Base-by-base conservation (phyloP, 805 yeast genomes). In the Barnettozyma siamensis region DNA sequence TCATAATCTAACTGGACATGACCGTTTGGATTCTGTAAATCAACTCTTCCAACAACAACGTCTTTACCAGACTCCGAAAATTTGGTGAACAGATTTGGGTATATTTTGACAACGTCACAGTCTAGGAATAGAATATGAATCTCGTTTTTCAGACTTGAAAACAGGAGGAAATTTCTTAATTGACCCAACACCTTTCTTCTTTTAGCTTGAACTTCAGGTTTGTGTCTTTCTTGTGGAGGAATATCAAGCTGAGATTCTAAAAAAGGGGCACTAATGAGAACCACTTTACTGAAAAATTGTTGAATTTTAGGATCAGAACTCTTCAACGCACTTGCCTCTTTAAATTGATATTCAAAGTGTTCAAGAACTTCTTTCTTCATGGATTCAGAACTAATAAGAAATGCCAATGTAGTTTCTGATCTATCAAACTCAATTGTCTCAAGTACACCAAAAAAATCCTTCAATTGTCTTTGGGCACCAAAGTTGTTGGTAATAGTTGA, bases 381-480 rank as follows among this genome's bases (percentile, higher is more conserved):
- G 11, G 40, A 44, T 9, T 35, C 23, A 5, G 29, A 12, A 15
- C 33, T 31, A 31, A 51, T 38, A 5, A 57, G 35, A 8, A 51
- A 48, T 7, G 50, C 55, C 23, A 55, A 33, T 29, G 58, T 54
- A 24, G 47, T 38, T 45, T 38, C 55, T 38, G 53, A 21, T n/a
- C 44, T 45, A 6, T 46, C 48, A 24, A 56, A 56, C 3, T 61
- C 55, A 16, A 69, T 49, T 3, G 57, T 23, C 7, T 43, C 37
- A 18, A 70, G 41, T 1, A 65, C 57, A 3, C 53, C 40, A 36
- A 69, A 50, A 35, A 66, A 64, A 41, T 66, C 67, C 1, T 18
- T 23, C 16, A 31, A 11, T 16, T 17, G 9, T 31, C 33, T 31
- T 11, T 15, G 23, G 18, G 13, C 33, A 31, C 33, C 33, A 12